Evolutionary conservation across 495 filamentous ascomycete species (phyloP).

Genomic region (Elasticomyces elasticus): DNA sequence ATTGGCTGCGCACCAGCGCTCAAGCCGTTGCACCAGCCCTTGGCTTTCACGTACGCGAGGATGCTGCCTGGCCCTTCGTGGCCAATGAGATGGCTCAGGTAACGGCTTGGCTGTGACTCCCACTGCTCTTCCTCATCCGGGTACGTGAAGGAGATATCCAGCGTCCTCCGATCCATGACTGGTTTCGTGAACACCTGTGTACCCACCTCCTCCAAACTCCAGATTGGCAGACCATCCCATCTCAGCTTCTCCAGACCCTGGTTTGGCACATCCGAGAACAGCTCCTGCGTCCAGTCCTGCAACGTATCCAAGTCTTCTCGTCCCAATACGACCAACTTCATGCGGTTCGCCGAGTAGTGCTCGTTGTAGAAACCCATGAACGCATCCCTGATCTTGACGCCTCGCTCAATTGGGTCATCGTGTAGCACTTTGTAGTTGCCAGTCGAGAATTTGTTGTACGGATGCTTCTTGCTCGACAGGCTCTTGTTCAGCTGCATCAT

Average conservation of each 20-base stretch:
- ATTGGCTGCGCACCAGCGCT: constrained; percentile 66
- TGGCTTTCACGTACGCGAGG: constrained; percentile 85
- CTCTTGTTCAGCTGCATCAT: constrained; percentile 86
- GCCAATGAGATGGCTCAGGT: constrained; percentile 86
- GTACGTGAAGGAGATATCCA: constrained; percentile 84
- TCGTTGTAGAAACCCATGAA: constrained; percentile 89
- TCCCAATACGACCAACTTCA: constrained; percentile 90
- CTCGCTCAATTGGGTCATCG: constrained; percentile 67
- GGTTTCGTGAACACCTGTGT: constrained; percentile 89
- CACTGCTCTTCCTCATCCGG: constrained; percentile 78
- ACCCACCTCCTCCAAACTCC: constrained; percentile 55
- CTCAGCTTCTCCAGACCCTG: constrained; percentile 72
- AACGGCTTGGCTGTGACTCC: constrained; percentile 76
- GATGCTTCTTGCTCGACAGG: constrained; percentile 79
- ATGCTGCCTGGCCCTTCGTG: constrained; percentile 97
- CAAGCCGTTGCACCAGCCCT: constrained; percentile 88
- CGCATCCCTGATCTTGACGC: constrained; percentile 80
- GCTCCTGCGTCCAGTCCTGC: constrained; percentile 76
- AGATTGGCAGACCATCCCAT: constrained; percentile 68
- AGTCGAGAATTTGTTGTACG: constrained; percentile 93
- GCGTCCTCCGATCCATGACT: constrained; percentile 79
- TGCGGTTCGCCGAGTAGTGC: constrained; percentile 89
- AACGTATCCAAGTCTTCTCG: constrained; percentile 80
- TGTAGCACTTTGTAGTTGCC: constrained; percentile 86
- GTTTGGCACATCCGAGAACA: constrained; percentile 76